phyloP scores from a whole-genome alignment of 208 protist species.

The Wallacemonas collosoma region DNA sequence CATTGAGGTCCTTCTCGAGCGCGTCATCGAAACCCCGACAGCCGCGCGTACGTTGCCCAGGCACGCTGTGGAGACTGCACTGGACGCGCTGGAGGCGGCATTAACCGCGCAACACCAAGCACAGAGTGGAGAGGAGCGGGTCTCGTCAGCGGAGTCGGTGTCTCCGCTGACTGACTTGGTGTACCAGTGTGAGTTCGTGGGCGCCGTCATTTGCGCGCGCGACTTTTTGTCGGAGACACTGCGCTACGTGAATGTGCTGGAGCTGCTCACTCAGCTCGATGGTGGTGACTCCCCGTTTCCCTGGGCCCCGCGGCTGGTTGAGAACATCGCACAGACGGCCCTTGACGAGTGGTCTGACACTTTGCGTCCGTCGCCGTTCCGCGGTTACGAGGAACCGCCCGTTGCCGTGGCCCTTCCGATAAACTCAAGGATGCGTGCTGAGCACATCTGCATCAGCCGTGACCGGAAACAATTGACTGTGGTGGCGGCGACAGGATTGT shows the following conservation, averaged over 20 bases:
- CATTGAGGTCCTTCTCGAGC: slow-evolving; percentile 9
- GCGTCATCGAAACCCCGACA: slow-evolving; percentile 19
- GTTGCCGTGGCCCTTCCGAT: slow-evolving; percentile 10
- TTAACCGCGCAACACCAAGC: slow-evolving; percentile 25
- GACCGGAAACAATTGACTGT: slow-evolving; percentile 54
- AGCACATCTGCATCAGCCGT: slow-evolving; percentile 73
- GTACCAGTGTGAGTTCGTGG: slow-evolving; percentile 45
- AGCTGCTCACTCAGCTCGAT: slow-evolving; percentile 32
- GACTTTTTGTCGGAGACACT: slow-evolving; percentile 64
- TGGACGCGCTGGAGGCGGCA: background rate
- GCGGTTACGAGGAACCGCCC: background rate
- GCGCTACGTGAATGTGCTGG: slow-evolving; percentile 58
- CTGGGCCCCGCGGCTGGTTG: background rate
- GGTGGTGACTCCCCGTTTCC: slow-evolving; percentile 13
- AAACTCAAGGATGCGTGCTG: background rate
- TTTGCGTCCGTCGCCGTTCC: slow-evolving; percentile 1
- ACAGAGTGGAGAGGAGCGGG: background rate
- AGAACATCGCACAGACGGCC: background rate
- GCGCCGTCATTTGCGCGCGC: slow-evolving; percentile 58
- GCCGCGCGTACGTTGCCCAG: slow-evolving; percentile 18
- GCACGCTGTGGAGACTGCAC: slow-evolving; percentile 6
- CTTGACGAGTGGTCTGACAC: background rate
- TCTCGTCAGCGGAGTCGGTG: slow-evolving; percentile 18
- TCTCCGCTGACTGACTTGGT: slow-evolving; percentile 34
- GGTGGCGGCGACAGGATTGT: slow-evolving; percentile 30